Base-by-base conservation (phyloP, 2,329 filamentous ascomycete species). In the Cryphonectria japonica region DNA sequence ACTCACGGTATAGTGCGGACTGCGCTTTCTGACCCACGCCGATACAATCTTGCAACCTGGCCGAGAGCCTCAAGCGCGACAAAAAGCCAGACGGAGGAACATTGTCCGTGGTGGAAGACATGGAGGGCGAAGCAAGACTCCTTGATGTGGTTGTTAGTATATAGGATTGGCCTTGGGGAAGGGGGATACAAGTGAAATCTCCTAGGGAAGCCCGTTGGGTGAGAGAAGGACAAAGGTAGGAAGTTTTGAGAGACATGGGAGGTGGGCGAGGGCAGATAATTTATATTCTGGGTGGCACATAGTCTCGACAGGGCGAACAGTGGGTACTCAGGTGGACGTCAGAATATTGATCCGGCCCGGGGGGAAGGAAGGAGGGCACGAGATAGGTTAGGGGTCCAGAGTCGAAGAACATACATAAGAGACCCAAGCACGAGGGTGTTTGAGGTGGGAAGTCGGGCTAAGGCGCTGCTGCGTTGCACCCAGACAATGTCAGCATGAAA, bases 291-390 rank as follows among this genome's bases (percentile, higher is more conserved):
- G 52, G 46, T 50, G 13, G 54, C 26, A 59, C 54, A 7, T 2
- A 7, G 54, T 14, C 26, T 59, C 11, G 54, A 59, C 29, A 19
- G 26, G 29, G 54, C 16, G 13, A 34, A 14, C 14, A 29, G 11
- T 13, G 1, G 14, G 26, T 32, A 41, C 41, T n/a, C 4, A 14
- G n/a, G 43, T 19, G 14, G 19, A 52, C 68, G 62, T 46, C 61
- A 60, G 39, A 69, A 66, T 43, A 43, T 61, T 65, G 26, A 64
- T 62, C 69, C 66, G 66, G 2, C 39, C 66, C 65, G 60, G 26
- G 22, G 34, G 41, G 8, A 50, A 37, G 52, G 60, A 4, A 5
- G 54, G n/a, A 19, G 46, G 22, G 19, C 46, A 50, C 22, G 46
- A 50, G 46, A 50, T 22, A 50, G 46, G 43, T 19, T 50, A 50